Evolutionary conservation across 306 rosid genomes (phyloP).

Genomic region (Prunus salicina): DNA sequence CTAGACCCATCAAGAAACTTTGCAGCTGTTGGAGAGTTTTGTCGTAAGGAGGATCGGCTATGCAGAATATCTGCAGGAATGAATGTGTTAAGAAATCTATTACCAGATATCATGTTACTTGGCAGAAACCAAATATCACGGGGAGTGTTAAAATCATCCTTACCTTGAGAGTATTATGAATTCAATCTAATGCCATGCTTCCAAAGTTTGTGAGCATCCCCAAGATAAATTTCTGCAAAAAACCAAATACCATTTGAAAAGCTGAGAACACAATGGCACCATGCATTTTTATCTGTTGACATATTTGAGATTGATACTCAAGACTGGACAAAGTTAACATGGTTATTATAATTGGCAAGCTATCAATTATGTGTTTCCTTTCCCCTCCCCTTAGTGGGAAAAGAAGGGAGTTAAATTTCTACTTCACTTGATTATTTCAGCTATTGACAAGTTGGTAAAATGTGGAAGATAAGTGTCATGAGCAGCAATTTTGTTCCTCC

Average conservation of each 20-base stretch:
- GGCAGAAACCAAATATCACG: conserved; percentile 1
- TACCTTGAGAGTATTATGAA: conserved; percentile 94
- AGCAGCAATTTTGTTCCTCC: too few relatives aligned
- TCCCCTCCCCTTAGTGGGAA: background rate
- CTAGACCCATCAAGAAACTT: conserved; percentile 76
- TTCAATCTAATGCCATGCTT: conserved; percentile 82
- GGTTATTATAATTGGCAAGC: background rate
- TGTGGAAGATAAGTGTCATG: background rate
- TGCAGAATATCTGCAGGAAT: conserved; percentile 76
- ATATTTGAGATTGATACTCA: background rate
- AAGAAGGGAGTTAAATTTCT: too few relatives aligned
- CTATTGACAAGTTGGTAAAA: background rate
- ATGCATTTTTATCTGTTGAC: background rate
- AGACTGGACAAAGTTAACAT: background rate
- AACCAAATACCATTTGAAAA: conserved; percentile 24
- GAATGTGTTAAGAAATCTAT: background rate
- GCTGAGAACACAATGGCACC: background rate
- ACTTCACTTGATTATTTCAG: background rate
- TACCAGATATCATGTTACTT: background rate
- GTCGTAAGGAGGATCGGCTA: conserved; percentile 84
- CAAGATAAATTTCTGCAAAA: conserved; percentile 73
- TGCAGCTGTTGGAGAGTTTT: conserved; percentile 90
- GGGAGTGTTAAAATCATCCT: conserved; percentile 21
- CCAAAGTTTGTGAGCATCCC: conserved; percentile 98
- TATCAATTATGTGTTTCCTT: background rate